These are phyloP conservation scores for Aspergillus quadricinctus DNA, from an alignment of 2,329 filamentous ascomycete genomes.

Conservation along the genomic window DNA sequence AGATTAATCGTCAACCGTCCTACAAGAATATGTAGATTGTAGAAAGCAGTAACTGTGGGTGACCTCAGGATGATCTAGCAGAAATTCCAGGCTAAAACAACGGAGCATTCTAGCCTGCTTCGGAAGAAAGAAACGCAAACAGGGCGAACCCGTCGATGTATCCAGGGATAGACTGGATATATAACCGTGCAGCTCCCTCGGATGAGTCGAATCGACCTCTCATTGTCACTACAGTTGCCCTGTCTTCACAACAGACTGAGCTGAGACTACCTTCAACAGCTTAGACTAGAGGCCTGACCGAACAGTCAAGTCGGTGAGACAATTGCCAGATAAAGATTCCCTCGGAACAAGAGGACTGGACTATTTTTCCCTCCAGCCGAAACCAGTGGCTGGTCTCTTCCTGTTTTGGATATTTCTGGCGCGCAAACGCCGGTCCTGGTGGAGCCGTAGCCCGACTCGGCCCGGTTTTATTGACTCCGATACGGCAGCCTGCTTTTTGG, in stretches of 20 bases:
- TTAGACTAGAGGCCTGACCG: too few relatives aligned
- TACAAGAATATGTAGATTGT: not conserved
- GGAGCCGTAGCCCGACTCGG: slow-evolving; percentile 25
- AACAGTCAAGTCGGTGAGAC: slow-evolving; percentile 2
- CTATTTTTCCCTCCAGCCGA: slow-evolving; percentile 12
- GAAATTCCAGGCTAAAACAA: not conserved
- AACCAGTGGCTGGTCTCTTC: slow-evolving; percentile 1
- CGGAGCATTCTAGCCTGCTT: not conserved
- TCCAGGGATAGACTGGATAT: slow-evolving; percentile 6
- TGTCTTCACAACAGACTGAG: not conserved
- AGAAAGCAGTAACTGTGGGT: not conserved
- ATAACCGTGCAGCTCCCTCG: slow-evolving; percentile 9
- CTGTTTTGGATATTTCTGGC: slow-evolving; percentile 1
- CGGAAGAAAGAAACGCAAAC: not conserved
- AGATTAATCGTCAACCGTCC: not conserved
- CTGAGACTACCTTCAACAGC: not conserved
- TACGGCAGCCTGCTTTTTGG: slow-evolving; percentile 10
- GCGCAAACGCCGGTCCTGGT: slow-evolving; percentile 12
- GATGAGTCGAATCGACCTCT: not conserved
- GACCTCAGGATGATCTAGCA: not conserved
- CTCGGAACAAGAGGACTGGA: slow-evolving; percentile 5
- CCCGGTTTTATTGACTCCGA: slow-evolving; percentile 20
- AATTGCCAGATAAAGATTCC: not conserved
- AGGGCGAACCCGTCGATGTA: not conserved
- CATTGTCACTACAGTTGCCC: not conserved